These are phyloP conservation scores for Tolypocladium inflatum DNA, from an alignment of 2,329 filamentous ascomycete genomes.

Conservation along the genomic window DNA sequence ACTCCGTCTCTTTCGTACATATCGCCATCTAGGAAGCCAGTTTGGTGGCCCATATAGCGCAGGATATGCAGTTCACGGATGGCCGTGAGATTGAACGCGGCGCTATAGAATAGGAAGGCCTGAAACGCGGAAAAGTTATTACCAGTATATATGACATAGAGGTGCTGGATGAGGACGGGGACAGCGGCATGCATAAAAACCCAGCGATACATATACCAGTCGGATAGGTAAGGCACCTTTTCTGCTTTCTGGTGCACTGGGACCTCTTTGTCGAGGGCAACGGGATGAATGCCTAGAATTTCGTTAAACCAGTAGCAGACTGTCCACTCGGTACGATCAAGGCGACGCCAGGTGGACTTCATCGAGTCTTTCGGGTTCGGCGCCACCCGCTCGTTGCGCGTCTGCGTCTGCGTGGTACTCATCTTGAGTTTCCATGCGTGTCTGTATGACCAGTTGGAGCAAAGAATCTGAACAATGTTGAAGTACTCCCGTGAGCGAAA, in stretches of 20 bases:
- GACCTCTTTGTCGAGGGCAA: background rate
- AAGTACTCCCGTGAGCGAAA: too few species aligned
- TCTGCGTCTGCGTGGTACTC: background rate
- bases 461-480: too few species aligned
- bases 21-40: constrained; percentile 35
- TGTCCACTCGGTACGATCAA: constrained; percentile 16
- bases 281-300: background rate
- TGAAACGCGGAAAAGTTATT: constrained; percentile 17
- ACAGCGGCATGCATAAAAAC: constrained; percentile 25
- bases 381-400: background rate
- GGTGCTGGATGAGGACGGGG: constrained; percentile 27
- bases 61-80: constrained; percentile 28
- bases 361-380: constrained; percentile 22
- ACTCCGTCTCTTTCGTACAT: constrained; percentile 31
- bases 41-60: constrained; percentile 24
- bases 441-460: too few species aligned
- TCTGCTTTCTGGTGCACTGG: constrained; percentile 24
- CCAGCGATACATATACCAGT: constrained; percentile 27
- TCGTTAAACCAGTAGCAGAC: constrained; percentile 22
- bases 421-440: too few species aligned
- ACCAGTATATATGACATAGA: constrained; percentile 18
- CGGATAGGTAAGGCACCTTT: constrained; percentile 25
- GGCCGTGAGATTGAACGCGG: constrained; percentile 19
- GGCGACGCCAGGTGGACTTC: constrained; percentile 27
- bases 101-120: constrained; percentile 13